Evolutionary conservation across 2,329 filamentous ascomycete species (phyloP).

Genomic region (Beauveria sp.): DNA sequence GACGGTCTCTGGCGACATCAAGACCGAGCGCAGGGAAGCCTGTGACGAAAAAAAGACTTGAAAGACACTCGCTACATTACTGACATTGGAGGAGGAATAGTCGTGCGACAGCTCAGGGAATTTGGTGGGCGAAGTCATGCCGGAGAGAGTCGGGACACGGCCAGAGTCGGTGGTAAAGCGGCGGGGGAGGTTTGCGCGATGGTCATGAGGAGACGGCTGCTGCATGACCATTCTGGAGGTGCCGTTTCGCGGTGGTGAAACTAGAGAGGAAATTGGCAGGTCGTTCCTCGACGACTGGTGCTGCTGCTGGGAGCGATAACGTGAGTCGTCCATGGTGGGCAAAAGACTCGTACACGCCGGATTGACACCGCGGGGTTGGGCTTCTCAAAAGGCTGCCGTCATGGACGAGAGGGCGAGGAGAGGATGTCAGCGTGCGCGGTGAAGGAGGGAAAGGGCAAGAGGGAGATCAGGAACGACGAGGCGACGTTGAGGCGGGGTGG

Average conservation of each 20-base stretch:
- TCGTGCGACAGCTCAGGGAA: constrained; percentile 40
- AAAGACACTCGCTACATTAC: neutral
- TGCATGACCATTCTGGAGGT: constrained; percentile 50
- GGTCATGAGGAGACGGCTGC: constrained; percentile 49
- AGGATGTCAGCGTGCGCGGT: constrained; percentile 21
- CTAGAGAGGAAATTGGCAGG: constrained; percentile 63
- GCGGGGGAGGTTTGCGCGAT: constrained; percentile 71
- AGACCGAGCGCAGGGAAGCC: neutral
- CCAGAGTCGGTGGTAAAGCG: constrained; percentile 91
- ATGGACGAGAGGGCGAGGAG: constrained; percentile 26
- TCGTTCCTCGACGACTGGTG: constrained; percentile 67
- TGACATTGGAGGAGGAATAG: constrained; percentile 35
- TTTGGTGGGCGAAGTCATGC: constrained; percentile 47
- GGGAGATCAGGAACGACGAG: constrained; percentile 20
- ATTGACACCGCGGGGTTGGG: constrained; percentile 26
- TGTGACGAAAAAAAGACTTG: neutral
- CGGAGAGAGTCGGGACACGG: constrained; percentile 67
- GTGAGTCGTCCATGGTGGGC: constrained; percentile 63
- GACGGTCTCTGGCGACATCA: neutral
- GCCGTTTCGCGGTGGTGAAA: constrained; percentile 65
- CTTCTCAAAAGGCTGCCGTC: constrained; percentile 26
- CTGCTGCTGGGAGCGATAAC: constrained; percentile 50
- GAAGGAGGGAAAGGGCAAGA: constrained; percentile 17
- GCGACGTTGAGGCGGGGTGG: constrained; percentile 25
- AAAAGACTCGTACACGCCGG: constrained; percentile 30